These are phyloP conservation scores for Phytophthora litchii DNA, from an alignment of 352 stramenopile genomes.

Conservation along the genomic window DNA sequence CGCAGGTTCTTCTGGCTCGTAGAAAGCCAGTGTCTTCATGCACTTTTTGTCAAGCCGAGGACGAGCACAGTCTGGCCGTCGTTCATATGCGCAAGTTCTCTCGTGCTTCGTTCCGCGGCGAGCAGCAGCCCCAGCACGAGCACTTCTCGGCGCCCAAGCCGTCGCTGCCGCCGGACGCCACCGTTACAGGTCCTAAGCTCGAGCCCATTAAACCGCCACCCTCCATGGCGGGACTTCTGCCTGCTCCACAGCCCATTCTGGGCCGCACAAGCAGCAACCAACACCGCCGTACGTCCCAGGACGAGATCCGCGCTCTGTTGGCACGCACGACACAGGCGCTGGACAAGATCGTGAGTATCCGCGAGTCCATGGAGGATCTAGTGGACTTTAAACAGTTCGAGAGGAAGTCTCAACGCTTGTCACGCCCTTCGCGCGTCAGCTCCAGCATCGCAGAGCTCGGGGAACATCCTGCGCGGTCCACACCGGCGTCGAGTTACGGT, in stretches of 20 bases:
- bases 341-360: slow-evolving; percentile 85
- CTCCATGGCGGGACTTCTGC: slow-evolving; percentile 29
- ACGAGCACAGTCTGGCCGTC: slow-evolving; percentile 14
- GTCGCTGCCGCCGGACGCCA: slow-evolving; percentile 14
- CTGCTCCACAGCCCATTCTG: slow-evolving; percentile 3
- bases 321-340: slow-evolving; percentile 69
- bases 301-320: slow-evolving; percentile 79
- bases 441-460: slow-evolving; percentile 41
- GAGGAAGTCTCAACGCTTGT: slow-evolving; percentile 39
- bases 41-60: slow-evolving; percentile 5
- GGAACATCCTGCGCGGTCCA: slow-evolving; percentile 25
- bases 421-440: slow-evolving; percentile 35
- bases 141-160: slow-evolving; percentile 13
- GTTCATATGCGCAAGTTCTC: slow-evolving; percentile 38
- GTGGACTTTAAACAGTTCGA: slow-evolving; percentile 87
- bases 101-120: slow-evolving; percentile 24
- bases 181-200: slow-evolving; percentile 29
- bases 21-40: slow-evolving; percentile 32
- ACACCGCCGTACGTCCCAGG: slow-evolving; percentile 51
- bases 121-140: slow-evolving; percentile 15
- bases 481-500: slow-evolving; percentile 56
- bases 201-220: slow-evolving; percentile 32
- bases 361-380: slow-evolving; percentile 81
- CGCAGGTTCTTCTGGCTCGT: slow-evolving; percentile 18
- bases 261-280: not conserved